Conservation (phyloP, 1,284 basidiomycete species). For the Ganoderma sinense region DNA sequence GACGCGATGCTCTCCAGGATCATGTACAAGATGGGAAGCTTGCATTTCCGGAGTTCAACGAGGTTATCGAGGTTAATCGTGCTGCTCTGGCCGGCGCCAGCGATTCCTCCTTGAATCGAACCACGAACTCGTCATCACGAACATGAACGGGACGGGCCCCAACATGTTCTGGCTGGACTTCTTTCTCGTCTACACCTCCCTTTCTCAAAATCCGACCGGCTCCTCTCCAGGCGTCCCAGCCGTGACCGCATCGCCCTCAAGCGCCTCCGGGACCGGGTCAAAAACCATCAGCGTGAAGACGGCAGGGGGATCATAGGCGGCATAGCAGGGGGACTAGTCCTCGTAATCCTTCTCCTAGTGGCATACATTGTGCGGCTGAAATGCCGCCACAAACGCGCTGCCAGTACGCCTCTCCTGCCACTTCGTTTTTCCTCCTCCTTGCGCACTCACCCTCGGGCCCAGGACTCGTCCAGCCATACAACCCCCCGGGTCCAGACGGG, state of each 20-base stretch:
- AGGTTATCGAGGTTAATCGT: too few relatives aligned
- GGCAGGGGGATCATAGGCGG: neutral
- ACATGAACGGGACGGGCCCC: constrained; percentile 31
- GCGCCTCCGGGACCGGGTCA: neutral
- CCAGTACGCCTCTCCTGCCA: neutral
- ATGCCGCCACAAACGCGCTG: too few relatives aligned
- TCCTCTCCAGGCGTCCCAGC: neutral
- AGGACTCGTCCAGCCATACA: neutral
- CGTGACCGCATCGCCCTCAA: neutral
- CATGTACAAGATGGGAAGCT: too few relatives aligned
- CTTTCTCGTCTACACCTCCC: constrained; percentile 19
- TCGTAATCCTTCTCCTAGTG: neutral
- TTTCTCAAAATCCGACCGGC: neutral
- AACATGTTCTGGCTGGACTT: constrained; percentile 32
- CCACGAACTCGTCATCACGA: constrained; percentile 27
- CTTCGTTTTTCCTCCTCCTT: neutral
- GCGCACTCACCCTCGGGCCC: neutral
- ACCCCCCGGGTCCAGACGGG: neutral
- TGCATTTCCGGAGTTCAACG: too few relatives aligned
- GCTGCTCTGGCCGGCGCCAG: neutral
- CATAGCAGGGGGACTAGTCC: neutral
- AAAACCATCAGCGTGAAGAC: neutral
- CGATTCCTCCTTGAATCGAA: neutral
- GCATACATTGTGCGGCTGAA: neutral
- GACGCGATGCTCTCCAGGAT: too few relatives aligned